Conservation (phyloP, 106 monocot species). For the Hemerocallis citrina region DNA sequence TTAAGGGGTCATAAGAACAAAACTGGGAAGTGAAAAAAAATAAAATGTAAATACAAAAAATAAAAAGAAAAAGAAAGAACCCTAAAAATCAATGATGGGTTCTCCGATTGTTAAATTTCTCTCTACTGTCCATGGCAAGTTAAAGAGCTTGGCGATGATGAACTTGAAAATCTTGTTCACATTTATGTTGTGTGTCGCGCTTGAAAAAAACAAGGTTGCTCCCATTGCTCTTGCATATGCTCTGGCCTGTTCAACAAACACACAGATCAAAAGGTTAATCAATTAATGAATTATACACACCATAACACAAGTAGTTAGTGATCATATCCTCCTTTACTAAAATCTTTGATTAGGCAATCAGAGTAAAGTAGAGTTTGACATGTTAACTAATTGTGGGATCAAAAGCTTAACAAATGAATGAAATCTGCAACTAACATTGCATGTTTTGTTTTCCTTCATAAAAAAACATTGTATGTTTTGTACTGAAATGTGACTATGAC, state of each 20-base stretch:
- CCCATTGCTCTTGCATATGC: slow-evolving; percentile 81
- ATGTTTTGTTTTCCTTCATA: too few species aligned
- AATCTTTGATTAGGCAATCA: too few species aligned
- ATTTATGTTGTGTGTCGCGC: slow-evolving; percentile 80
- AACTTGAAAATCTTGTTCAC: slow-evolving; percentile 99
- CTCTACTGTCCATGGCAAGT: slow-evolving; percentile 80
- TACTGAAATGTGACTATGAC: not conserved
- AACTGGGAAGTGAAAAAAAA: slow-evolving; percentile 24
- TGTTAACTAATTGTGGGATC: too few species aligned
- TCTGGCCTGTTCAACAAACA: slow-evolving; percentile 60
- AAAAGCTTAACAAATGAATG: too few species aligned
- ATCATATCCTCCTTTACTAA: too few species aligned
- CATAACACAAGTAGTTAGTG: too few species aligned
- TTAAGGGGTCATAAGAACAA: too few species aligned
- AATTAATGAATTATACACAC: too few species aligned
- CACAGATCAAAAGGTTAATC: not conserved
- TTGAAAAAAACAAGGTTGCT: slow-evolving; percentile 91
- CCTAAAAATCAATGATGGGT: slow-evolving; percentile 87
- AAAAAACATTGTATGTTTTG: too few species aligned
- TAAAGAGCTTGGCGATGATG: slow-evolving; percentile 80
- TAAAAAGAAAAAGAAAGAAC: slow-evolving; percentile 1
- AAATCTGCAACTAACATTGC: too few species aligned
- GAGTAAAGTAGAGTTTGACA: too few species aligned
- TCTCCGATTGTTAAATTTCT: slow-evolving; percentile 90
- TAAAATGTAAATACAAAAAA: too few species aligned